Evolutionary conservation across 768 basidiomycete genomes (phyloP).

Genomic region (Arthromyces matolae): DNA sequence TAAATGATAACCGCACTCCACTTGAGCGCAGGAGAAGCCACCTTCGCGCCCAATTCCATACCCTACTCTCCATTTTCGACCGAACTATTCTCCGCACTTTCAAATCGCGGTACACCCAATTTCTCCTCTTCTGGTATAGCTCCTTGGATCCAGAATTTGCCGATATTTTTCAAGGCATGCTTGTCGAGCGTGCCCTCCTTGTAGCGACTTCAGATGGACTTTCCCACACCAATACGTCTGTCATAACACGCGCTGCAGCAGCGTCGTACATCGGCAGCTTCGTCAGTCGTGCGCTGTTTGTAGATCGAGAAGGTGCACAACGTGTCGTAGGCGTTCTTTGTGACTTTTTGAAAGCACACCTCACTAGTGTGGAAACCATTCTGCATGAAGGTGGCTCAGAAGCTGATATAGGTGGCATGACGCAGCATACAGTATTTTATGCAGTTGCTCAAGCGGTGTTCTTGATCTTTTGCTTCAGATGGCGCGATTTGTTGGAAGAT

Average conservation of each 20-base stretch:
- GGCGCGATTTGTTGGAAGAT: constrained; percentile 80
- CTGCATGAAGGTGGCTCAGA: constrained; percentile 34
- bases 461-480: constrained; percentile 96
- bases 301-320: constrained; percentile 70
- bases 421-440: constrained; percentile 79
- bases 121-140: constrained; percentile 92
- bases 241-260: constrained; percentile 85
- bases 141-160: constrained; percentile 86
- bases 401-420: constrained; percentile 18
- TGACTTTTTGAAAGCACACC: constrained; percentile 71
- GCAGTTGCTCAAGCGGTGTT: constrained; percentile 90
- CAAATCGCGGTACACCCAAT: constrained; percentile 96
- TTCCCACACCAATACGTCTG: constrained; percentile 40
- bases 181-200: constrained; percentile 88
- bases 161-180: constrained; percentile 90
- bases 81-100: constrained; percentile 91
- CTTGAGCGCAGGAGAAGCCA: constrained; percentile 26
- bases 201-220: constrained; percentile 13
- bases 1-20: constrained; percentile 22
- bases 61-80: constrained; percentile 91
- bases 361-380: constrained; percentile 65
- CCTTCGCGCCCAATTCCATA: constrained; percentile 69
- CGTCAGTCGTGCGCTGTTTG: constrained; percentile 85
- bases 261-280: constrained; percentile 92
- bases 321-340: constrained; percentile 83